phyloP scores from a whole-genome alignment of 1,284 basidiomycete species.

The Butyriboletus pseudospeciosus region DNA sequence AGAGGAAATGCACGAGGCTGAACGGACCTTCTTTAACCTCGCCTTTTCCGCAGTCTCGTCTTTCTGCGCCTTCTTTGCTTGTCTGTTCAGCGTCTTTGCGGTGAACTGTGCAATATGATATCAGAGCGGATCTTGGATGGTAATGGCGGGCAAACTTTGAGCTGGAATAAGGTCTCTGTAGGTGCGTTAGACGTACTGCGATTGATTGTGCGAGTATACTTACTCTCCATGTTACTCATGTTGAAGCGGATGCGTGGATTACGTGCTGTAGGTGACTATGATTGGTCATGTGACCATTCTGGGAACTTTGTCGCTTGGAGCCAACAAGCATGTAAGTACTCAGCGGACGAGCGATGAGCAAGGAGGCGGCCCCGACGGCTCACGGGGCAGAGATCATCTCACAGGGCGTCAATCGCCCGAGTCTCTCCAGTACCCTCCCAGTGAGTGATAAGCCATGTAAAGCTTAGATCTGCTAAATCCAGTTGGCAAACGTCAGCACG shows the following conservation, averaged over 20 bases:
- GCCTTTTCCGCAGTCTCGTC: constrained; percentile 85
- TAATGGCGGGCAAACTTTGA: constrained; percentile 57
- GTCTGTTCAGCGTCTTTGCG: constrained; percentile 85
- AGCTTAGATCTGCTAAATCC: background rate
- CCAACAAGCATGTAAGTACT: background rate
- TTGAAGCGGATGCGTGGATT: background rate
- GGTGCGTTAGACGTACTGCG: constrained; percentile 3
- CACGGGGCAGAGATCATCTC: background rate
- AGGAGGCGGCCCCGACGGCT: background rate
- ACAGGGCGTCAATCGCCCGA: background rate
- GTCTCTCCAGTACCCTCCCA: background rate
- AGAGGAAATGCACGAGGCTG: background rate
- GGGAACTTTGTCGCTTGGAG: background rate
- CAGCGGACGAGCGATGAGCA: constrained; percentile 4
- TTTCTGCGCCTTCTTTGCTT: constrained; percentile 94
- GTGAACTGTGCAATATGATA: constrained; percentile 67
- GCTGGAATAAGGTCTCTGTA: constrained; percentile 90
- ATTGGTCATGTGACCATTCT: constrained; percentile 16
- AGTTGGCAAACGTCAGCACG: constrained; percentile 9
- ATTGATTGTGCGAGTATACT: constrained; percentile 32
- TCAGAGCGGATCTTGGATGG: constrained; percentile 9
- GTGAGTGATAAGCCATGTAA: background rate
- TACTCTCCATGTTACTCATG: constrained; percentile 91
- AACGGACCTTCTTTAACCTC: constrained; percentile 81
- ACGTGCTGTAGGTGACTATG: background rate